Percentiles rank a stretch among this genome's conserved stretches.
phyloP scores from a whole-genome alignment of 129 eudicot genomes.

The Arctium minus region DNA sequence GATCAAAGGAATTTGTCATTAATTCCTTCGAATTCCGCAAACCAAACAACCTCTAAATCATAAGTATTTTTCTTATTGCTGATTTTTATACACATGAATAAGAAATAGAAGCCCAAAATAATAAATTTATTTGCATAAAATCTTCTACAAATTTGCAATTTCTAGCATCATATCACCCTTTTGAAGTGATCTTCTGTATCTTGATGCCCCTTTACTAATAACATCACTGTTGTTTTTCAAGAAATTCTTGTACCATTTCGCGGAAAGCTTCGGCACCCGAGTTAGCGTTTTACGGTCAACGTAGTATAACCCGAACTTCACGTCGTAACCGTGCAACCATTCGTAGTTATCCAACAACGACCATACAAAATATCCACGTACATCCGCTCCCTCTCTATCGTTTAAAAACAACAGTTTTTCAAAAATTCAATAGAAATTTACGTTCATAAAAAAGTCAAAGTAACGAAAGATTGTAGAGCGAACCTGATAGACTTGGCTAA shows the following conservation, averaged over 20 bases:
- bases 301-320: conserved; percentile 55
- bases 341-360: conserved; percentile 69
- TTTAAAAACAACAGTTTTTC: background rate
- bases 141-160: background rate
- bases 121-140: background rate
- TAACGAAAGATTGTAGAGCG: background rate
- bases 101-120: background rate
- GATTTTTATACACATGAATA: too few relatives aligned
- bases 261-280: conserved; percentile 65
- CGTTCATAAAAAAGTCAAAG: background rate
- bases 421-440: background rate
- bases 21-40: too few relatives aligned
- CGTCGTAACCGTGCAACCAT: conserved; percentile 53
- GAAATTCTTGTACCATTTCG: conserved; percentile 61
- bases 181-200: background rate
- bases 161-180: background rate
- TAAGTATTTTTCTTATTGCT: too few relatives aligned
- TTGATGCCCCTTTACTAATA: conserved; percentile 9
- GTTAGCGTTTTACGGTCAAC: conserved; percentile 47
- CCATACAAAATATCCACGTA: conserved; percentile 80
- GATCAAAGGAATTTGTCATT: too few relatives aligned
- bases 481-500: conserved; percentile 66
- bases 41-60: too few relatives aligned
- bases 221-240: conserved; percentile 30
- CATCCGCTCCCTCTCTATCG: conserved; percentile 74